Evolutionary conservation across 768 basidiomycete species (phyloP).

Genomic region (Thelephora ganbajun): DNA sequence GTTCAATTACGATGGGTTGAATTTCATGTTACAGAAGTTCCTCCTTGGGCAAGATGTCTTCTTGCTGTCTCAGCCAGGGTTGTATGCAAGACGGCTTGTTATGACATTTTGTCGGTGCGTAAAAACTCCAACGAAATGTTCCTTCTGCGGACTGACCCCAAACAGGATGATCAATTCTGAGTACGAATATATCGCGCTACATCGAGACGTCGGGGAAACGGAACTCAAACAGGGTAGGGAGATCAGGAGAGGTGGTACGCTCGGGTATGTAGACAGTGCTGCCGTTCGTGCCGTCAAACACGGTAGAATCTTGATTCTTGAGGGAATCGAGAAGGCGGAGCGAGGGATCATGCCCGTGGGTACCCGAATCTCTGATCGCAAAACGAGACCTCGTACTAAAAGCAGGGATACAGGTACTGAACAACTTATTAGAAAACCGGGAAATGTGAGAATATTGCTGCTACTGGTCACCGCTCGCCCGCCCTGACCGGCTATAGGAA

Average conservation of each 20-base stretch:
- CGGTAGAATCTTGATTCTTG: constrained; percentile 49
- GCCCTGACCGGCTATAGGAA: constrained; percentile 26
- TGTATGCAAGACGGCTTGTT: constrained; percentile 47
- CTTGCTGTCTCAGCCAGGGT: constrained; percentile 51
- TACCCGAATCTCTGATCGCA: not conserved
- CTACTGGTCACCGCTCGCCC: not conserved
- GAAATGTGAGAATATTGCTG: constrained; percentile 33
- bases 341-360: constrained; percentile 59
- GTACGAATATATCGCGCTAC: constrained; percentile 55
- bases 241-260: constrained; percentile 43
- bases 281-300: constrained; percentile 53
- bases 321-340: constrained; percentile 62
- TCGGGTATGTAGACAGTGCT: constrained; percentile 56
- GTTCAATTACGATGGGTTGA: constrained; percentile 41
- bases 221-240: constrained; percentile 61
- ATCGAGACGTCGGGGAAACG: constrained; percentile 59
- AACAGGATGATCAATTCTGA: constrained; percentile 46
- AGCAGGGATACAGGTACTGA: constrained; percentile 24
- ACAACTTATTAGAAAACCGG: constrained; percentile 58
- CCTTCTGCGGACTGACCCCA: not conserved
- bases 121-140: not conserved
- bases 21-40: constrained; percentile 57
- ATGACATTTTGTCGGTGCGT: constrained; percentile 46
- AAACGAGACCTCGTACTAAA: not conserved
- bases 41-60: constrained; percentile 56